Evolutionary conservation across 2,329 filamentous ascomycete genomes (phyloP).

Genomic region (Colletotrichum karsti): DNA sequence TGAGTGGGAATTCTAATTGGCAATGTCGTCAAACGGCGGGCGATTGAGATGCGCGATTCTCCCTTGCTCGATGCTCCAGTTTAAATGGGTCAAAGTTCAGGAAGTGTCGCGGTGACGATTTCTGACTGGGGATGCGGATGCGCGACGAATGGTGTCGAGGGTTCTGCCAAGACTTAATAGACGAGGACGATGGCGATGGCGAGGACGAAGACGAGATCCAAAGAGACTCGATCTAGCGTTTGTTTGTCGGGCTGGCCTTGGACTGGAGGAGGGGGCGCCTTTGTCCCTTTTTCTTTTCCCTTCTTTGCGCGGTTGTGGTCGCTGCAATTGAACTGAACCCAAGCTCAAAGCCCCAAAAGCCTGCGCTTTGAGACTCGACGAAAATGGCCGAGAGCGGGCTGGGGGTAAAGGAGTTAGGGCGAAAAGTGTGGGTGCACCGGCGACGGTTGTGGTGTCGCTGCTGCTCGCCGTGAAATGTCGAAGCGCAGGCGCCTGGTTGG

Average conservation of each 20-base stretch:
- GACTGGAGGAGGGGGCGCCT: constrained; percentile 5
- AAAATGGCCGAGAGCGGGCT: constrained; percentile 29
- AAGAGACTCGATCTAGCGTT: background rate
- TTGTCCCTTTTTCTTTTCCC: constrained; percentile 12
- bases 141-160: constrained; percentile 3
- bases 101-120: constrained; percentile 15
- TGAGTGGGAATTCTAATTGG: constrained; percentile 4
- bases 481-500: constrained; percentile 14
- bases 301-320: background rate
- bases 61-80: constrained; percentile 25
- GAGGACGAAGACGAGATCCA: too few relatives aligned
- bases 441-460: constrained; percentile 3
- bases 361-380: constrained; percentile 25
- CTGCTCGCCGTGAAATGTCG: constrained; percentile 20
- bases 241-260: background rate
- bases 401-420: constrained; percentile 15
- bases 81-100: constrained; percentile 19
- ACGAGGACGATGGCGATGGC: too few relatives aligned
- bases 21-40: constrained; percentile 14
- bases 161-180: background rate
- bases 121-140: background rate
- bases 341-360: constrained; percentile 1
- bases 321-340: constrained; percentile 10
- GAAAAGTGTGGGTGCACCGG: background rate
- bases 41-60: constrained; percentile 26